These are phyloP conservation scores for Annona squamosa DNA, from an alignment of 164 flowering plant genomes.

Conservation along the genomic window DNA sequence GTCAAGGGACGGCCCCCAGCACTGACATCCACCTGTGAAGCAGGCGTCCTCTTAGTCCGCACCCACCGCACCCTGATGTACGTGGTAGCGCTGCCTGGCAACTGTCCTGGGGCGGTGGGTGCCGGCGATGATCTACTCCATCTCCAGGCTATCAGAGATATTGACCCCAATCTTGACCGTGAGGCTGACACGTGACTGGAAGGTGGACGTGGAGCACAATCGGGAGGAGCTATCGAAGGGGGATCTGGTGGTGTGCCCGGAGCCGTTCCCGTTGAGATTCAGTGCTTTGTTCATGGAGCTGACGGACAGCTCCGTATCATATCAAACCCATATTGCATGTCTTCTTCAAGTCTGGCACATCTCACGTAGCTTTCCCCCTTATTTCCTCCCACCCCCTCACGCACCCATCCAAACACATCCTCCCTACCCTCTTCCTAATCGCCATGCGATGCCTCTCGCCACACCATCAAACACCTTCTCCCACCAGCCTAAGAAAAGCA, in stretches of 20 bases:
- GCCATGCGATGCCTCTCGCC: too few relatives aligned
- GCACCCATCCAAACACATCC: too few relatives aligned
- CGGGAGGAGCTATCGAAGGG: slow-evolving; percentile 14
- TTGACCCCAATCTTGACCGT: slow-evolving; percentile 14
- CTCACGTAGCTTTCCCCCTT: too few relatives aligned
- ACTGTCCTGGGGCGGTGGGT: slow-evolving; percentile 6
- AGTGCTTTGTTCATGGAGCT: slow-evolving; percentile 29
- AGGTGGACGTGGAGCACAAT: slow-evolving; percentile 12
- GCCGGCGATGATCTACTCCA: slow-evolving; percentile 15
- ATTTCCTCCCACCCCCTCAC: too few relatives aligned
- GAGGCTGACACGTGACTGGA: slow-evolving; percentile 14
- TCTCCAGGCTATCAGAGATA: slow-evolving; percentile 14
- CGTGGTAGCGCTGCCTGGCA: slow-evolving; percentile 10
- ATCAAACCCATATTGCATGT: too few relatives aligned
- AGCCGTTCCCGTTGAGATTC: slow-evolving; percentile 25
- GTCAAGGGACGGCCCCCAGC: slow-evolving; percentile 9
- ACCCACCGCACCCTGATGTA: slow-evolving; percentile 18
- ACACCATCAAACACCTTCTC: too few relatives aligned
- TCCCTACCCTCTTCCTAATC: too few relatives aligned
- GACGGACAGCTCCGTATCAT: slow-evolving; percentile 22
- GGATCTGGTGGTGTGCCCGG: slow-evolving; percentile 31
- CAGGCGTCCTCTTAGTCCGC: slow-evolving; percentile 10
- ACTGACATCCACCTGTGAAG: background rate
- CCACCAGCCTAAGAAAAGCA: too few relatives aligned
- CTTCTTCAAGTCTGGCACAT: too few relatives aligned